Evolutionary conservation across 1,284 basidiomycete species (phyloP).

Genomic region (Cryptococcus jaspeensis): DNA sequence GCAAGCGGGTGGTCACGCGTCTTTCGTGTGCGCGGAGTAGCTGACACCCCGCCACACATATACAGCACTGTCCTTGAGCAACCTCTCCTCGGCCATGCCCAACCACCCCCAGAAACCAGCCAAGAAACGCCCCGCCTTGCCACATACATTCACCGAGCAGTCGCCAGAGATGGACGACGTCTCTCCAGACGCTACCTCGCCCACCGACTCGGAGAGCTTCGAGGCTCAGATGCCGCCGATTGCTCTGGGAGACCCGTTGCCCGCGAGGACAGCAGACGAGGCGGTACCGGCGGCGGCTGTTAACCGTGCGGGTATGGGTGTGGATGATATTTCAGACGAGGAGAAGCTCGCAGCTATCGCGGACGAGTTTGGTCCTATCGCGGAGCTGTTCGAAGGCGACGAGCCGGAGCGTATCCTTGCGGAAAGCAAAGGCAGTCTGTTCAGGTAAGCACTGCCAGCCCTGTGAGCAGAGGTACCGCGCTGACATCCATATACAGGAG

Average conservation of each 20-base stretch:
- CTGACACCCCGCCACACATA: not conserved
- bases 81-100: conserved; percentile 12
- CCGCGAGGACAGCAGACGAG: not conserved
- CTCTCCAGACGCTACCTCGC: no score
- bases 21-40: not conserved
- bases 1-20: not conserved
- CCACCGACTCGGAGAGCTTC: not conserved
- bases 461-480: not conserved
- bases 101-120: not conserved
- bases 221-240: not conserved
- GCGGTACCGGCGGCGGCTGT: not conserved
- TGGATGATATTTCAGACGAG: conserved; percentile 28
- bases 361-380: conserved; percentile 49
- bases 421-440: conserved; percentile 57
- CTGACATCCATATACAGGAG: conserved; percentile 34
- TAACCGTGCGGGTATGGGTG: conserved; percentile 4
- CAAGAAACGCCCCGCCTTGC: conserved; percentile 6
- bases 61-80: conserved; percentile 30
- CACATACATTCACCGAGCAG: not conserved
- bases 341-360: conserved; percentile 47
- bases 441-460: conserved; percentile 31
- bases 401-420: conserved; percentile 59
- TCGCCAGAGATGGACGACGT: conserved; percentile 7
- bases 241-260: not conserved
- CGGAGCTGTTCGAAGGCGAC: conserved; percentile 54